Base-by-base conservation (phyloP, 2,329 filamentous ascomycete species). In the Fusarium napiforme region DNA sequence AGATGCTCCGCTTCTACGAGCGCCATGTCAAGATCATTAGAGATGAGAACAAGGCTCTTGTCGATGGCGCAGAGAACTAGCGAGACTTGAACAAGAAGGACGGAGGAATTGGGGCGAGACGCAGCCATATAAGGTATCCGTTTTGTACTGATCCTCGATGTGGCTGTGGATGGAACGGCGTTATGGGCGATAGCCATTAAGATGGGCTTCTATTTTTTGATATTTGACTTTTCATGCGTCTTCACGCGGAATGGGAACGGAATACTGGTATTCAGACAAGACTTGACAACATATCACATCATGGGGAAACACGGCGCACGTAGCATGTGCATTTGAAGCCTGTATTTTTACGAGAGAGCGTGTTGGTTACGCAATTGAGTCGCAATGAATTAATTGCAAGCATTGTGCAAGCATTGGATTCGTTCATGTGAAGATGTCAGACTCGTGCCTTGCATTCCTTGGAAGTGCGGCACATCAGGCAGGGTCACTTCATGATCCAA, bases 1-100 rank as follows among this genome's bases (percentile, higher is more conserved):
- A 90, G 88, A 90, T 90, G 86, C 82, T 90, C 15, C 85, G 85
- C 42, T 90, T 89, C 71, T 90, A 90, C 78, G 88, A 90, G 76
- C 84, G 84, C 16, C 88, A 90, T 65, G 86, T 90, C 37, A 86
- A 86, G 61, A 88, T 89, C 57, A 83, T 88, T 55, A 84, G 84
- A 75, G 78, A 82, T 28, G 82, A 82, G 47, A 77, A 77, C 39
- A 78, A 72, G 64, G 60, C 71, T 10, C 39, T 68, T 30, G 60
- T 50, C 7, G 78, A 78, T 12, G 75, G 64, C 16, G 52, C 57
- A 16, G 57, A 71, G n/a, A 42, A 21, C 4, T 77, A 66, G 66
- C 16, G 19, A 16, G 16, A 6, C 16, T 28, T 15, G 30, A 5
- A 19, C 26, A n/a, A n/a, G 12, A 23, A 28, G 8, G 28, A 26